These are phyloP conservation scores for Mycena rebaudengoi DNA, from an alignment of 768 basidiomycete genomes.

Conservation along the genomic window DNA sequence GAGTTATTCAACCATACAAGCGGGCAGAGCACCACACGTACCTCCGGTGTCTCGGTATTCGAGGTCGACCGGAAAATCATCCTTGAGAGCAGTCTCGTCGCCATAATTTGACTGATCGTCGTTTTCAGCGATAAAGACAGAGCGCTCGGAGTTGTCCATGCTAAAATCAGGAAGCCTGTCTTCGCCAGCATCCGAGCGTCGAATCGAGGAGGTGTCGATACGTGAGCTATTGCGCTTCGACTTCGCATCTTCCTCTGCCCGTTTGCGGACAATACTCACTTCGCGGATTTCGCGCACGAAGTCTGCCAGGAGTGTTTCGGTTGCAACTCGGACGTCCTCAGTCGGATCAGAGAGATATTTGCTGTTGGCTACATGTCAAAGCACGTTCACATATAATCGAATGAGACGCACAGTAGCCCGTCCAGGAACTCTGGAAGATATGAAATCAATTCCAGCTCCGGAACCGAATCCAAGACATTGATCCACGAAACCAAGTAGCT, in stretches of 20 bases:
- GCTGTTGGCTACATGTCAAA: constrained; percentile 48
- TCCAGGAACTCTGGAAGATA: constrained; percentile 96
- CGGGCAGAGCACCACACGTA: constrained; percentile 37
- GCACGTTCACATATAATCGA: neutral
- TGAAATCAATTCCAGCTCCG: constrained; percentile 93
- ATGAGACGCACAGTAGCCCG: constrained; percentile 78
- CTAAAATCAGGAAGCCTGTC: constrained; percentile 70
- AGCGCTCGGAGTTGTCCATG: constrained; percentile 63
- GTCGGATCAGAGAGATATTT: constrained; percentile 96
- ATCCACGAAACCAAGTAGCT: constrained; percentile 99
- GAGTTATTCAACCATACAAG: constrained; percentile 19
- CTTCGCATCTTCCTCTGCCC: constrained; percentile 63
- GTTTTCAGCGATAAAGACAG: constrained; percentile 63
- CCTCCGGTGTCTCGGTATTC: constrained; percentile 74
- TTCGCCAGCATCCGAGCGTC: constrained; percentile 48
- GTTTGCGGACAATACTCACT: constrained; percentile 78
- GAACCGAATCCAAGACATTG: constrained; percentile 93
- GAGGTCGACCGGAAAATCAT: constrained; percentile 56
- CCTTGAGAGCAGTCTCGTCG: constrained; percentile 49
- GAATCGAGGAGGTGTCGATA: too few species aligned
- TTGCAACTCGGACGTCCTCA: constrained; percentile 90
- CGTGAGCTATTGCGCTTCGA: constrained; percentile 48
- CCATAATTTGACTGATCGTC: constrained; percentile 51
- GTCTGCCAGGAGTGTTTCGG: constrained; percentile 88
- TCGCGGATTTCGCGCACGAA: constrained; percentile 92